Evolutionary conservation across 2,329 filamentous ascomycete genomes (phyloP).

Genomic region (Leptodontidium sp.): DNA sequence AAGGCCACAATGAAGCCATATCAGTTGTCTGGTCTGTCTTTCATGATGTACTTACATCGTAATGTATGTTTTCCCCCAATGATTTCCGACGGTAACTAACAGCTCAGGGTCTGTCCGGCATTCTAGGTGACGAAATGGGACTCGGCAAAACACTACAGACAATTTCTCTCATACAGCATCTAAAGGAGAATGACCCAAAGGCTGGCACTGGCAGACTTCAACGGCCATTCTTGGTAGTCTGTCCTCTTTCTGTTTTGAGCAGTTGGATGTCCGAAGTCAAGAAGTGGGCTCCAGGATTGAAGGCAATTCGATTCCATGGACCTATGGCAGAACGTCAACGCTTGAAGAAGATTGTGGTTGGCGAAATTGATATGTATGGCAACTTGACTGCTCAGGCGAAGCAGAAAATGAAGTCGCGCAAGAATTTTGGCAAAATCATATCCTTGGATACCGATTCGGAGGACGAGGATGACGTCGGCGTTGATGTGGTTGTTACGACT

Average conservation of each 20-base stretch:
- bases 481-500: slow-evolving; percentile 57
- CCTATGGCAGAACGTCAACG: slow-evolving; percentile 51
- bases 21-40: slow-evolving; percentile 58
- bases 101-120: slow-evolving; percentile 50
- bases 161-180: slow-evolving; percentile 56
- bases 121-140: slow-evolving; percentile 60
- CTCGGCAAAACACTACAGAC: slow-evolving; percentile 60
- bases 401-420: slow-evolving; percentile 38
- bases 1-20: slow-evolving; percentile 60
- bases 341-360: slow-evolving; percentile 56
- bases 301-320: slow-evolving; percentile 57
- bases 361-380: slow-evolving; percentile 55
- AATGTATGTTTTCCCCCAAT: slow-evolving; percentile 43
- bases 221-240: slow-evolving; percentile 56
- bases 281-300: slow-evolving; percentile 58
- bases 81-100: slow-evolving; percentile 11
- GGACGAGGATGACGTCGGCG: slow-evolving; percentile 42
- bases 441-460: slow-evolving; percentile 43
- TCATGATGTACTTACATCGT: slow-evolving; percentile 55
- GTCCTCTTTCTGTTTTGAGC: slow-evolving; percentile 58
- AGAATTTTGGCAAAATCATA: slow-evolving; percentile 36
- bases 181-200: slow-evolving; percentile 51
- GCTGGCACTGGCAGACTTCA: slow-evolving; percentile 48
- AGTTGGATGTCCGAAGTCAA: slow-evolving; percentile 57
- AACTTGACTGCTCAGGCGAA: slow-evolving; percentile 46